Evolutionary conservation across 345 rosid species (phyloP), one percentile per base, ranked within the genome.

Genomic region (Euclidium syriacum): DNA sequence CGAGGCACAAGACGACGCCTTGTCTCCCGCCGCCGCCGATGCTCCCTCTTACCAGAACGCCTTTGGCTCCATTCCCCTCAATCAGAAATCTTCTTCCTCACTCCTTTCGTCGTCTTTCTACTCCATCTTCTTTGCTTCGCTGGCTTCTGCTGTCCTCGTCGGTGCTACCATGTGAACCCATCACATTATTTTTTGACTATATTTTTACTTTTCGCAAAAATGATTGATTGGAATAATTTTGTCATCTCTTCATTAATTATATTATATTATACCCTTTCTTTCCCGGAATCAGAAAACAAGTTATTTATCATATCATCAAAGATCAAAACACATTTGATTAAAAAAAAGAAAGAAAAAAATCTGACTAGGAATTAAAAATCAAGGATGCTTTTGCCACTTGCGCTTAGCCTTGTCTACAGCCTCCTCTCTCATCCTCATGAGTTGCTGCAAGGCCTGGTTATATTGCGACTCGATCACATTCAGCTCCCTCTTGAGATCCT

Each of bases 61-160:
- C 12, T 90, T 90, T 56, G 97, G 97, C 4, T 58, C 83, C 3
- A 90, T 90, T 53, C 96, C 95, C 6, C 76, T 65, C 3, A 73
- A 83, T 5, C 82, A 84, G 39, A 79, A 90, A 59, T 67, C 63
- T 56, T 41, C 70, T 55, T 15, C 77, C 2, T 19, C 42, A 58
- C 18, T 35, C 23, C 4, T 74, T 47, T 36, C 79, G 19, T 15
- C 59, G 24, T 43, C 76, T 60, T 15, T 65, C 41, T 60, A 78
- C 52, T 56, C 86, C 66, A 71, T 68, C 24, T 52, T 78, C 38
- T 6, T 77, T 64, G 84, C 73, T 26, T 77, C 77, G 58, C 64
- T 77, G 52, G 70, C 68, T 10, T 75, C 56, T 66, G 78, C 72
- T 43, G 51, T 69, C n/a, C n/a, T n/a, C 24, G 22, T 72, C 67